A percentile compares a stretch with the other conserved stretches of the same genome.
Evolutionary conservation across 225 moss, liverwort and hornwort genomes (phyloP).

Genomic region (Antitrichia curtipendula): DNA sequence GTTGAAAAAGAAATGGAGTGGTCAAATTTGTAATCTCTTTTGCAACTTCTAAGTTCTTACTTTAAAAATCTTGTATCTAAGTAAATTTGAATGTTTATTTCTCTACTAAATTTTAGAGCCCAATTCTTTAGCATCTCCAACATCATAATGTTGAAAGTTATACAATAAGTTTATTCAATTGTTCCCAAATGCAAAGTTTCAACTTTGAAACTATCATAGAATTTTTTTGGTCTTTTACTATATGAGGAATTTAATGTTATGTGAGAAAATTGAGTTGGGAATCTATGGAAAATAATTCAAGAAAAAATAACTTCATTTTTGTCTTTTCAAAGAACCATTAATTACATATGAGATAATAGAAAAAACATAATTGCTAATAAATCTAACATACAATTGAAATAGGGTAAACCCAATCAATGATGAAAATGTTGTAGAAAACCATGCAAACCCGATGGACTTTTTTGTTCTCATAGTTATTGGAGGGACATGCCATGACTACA

Average conservation of each 20-base stretch:
- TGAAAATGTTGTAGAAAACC: not conserved
- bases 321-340: not conserved
- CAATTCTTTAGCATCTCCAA: not conserved
- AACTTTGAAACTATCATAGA: not conserved
- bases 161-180: not conserved
- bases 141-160: not conserved
- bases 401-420: not conserved
- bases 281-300: not conserved
- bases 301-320: not conserved
- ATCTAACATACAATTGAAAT: not conserved
- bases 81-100: not conserved
- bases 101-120: not conserved
- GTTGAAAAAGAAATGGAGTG: not conserved
- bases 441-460: not conserved
- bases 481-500: accelerated
- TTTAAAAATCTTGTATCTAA: accelerated
- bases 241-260: not conserved
- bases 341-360: not conserved
- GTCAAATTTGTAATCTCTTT: not conserved
- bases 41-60: not conserved
- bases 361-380: not conserved
- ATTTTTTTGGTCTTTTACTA: not conserved
- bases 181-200: not conserved
- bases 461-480: not conserved
- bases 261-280: not conserved